A percentile compares a stretch with the other conserved stretches of the same genome.
Conservation (phyloP, 495 filamentous ascomycete genomes). For the Acidomyces sp. region DNA sequence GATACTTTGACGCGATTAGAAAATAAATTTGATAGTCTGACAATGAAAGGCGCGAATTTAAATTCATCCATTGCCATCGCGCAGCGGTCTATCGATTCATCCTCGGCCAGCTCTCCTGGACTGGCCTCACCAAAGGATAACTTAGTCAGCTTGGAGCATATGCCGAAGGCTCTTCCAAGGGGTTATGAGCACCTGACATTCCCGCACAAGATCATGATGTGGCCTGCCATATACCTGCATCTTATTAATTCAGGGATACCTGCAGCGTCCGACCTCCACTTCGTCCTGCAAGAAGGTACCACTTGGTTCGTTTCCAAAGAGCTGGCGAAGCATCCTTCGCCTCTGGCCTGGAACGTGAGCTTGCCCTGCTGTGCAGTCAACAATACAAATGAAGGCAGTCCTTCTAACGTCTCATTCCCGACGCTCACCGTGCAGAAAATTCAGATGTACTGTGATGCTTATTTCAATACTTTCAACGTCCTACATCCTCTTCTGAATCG, state of each 20-base stretch:
- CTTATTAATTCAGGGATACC: constrained; percentile 31
- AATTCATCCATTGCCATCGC: constrained; percentile 23
- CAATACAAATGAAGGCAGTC: not conserved
- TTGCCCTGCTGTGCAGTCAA: constrained; percentile 15
- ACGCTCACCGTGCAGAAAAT: constrained; percentile 37
- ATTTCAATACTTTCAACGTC: constrained; percentile 45
- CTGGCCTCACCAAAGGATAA: not conserved
- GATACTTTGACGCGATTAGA: constrained; percentile 42
- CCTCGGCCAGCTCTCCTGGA: not conserved
- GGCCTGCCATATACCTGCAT: constrained; percentile 40
- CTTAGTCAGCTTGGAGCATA: not conserved
- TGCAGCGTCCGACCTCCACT: constrained; percentile 19
- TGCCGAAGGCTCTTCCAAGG: constrained; percentile 5
- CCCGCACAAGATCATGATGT: constrained; percentile 44
- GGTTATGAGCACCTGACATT: constrained; percentile 39
- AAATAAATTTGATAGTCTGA: constrained; percentile 38
- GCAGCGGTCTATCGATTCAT: constrained; percentile 3
- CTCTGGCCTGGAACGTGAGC: constrained; percentile 17
- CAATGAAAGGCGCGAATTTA: too few relatives aligned
- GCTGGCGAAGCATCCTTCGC: constrained; percentile 26
- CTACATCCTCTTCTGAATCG: constrained; percentile 43
- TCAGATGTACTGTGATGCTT: constrained; percentile 36
- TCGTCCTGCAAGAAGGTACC: constrained; percentile 31
- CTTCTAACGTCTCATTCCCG: constrained; percentile 25
- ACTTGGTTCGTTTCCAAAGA: constrained; percentile 34